A percentile compares a stretch with the other conserved stretches of the same genome.
phyloP scores from a whole-genome alignment of 106 monocot species.

The Hemerocallis citrina region DNA sequence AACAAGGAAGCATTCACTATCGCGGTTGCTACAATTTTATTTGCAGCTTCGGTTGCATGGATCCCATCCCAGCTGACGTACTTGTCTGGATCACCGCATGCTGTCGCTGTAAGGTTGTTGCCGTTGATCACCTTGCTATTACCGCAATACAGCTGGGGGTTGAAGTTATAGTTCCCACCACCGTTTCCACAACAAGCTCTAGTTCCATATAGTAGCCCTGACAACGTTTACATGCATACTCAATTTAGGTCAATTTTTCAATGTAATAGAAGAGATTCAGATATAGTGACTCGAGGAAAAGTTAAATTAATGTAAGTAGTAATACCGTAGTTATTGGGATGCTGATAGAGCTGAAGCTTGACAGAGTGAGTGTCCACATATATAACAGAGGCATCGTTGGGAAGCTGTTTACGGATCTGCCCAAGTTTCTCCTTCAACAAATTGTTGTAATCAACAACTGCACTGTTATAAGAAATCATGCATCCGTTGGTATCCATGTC shows the following conservation, averaged over 20 bases:
- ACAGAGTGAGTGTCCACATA: constrained; percentile 63
- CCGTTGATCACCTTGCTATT: constrained; percentile 62
- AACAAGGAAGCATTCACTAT: constrained; percentile 47
- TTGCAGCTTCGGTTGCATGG: constrained; percentile 78
- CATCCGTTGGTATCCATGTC: constrained; percentile 63
- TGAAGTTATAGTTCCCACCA: constrained; percentile 58
- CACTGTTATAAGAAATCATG: constrained; percentile 69
- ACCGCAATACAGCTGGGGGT: constrained; percentile 49
- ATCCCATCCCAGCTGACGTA: constrained; percentile 96
- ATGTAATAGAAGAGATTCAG: not conserved
- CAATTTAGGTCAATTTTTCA: not conserved
- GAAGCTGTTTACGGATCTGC: constrained; percentile 13
- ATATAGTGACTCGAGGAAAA: not conserved
- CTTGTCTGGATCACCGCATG: constrained; percentile 56
- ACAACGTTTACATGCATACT: not conserved
- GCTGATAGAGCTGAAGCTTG: constrained; percentile 54
- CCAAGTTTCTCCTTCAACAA: constrained; percentile 36
- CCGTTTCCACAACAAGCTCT: constrained; percentile 79
- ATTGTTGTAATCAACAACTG: constrained; percentile 50
- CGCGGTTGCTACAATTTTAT: constrained; percentile 34
- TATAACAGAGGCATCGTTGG: constrained; percentile 30
- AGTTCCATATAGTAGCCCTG: constrained; percentile 57
- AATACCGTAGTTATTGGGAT: constrained; percentile 44
- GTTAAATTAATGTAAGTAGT: not conserved
- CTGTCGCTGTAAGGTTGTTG: constrained; percentile 26